A percentile compares a stretch with the other conserved stretches of the same genome.
These are phyloP conservation scores for Penicillium glabrum DNA, from an alignment of 2,329 filamentous ascomycete genomes.

Conservation along the genomic window DNA sequence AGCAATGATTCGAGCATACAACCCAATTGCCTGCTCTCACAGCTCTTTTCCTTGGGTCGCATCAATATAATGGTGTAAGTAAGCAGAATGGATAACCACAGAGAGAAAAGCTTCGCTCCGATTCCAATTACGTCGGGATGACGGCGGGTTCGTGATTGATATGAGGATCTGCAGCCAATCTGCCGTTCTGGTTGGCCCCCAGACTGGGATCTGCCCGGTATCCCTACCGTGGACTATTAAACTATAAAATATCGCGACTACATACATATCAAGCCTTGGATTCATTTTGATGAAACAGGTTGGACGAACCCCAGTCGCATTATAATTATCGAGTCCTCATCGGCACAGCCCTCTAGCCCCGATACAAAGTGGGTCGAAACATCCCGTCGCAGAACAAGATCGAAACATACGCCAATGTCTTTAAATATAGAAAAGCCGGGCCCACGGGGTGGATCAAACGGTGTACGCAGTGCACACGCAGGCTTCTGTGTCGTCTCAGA, in stretches of 20 bases:
- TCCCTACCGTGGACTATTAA: neutral
- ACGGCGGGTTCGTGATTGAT: constrained; percentile 2
- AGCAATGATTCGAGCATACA: neutral
- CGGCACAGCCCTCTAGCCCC: constrained; percentile 1
- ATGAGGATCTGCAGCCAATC: constrained; percentile 12
- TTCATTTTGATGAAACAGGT: neutral
- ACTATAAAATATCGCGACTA: neutral
- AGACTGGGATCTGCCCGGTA: constrained; percentile 1
- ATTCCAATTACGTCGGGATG: constrained; percentile 4
- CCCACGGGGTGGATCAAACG: neutral
- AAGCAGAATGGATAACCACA: neutral
- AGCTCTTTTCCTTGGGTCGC: neutral
- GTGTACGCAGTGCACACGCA: constrained; percentile 4
- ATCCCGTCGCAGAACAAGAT: neutral
- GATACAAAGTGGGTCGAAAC: constrained; percentile 9
- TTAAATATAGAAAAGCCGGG: constrained; percentile 9
- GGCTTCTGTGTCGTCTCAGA: neutral
- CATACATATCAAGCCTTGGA: neutral
- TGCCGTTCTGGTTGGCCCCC: neutral
- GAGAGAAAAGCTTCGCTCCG: neutral
- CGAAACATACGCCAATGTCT: constrained; percentile 4
- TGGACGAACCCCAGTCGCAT: neutral
- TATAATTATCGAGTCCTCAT: neutral
- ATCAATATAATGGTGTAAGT: neutral
- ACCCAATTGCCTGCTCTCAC: too few relatives aligned